Percentiles rank a stretch among this genome's conserved stretches.
These are phyloP conservation scores for Geranium rotundifolium DNA, from an alignment of 345 rosid species.

Conservation along the genomic window DNA sequence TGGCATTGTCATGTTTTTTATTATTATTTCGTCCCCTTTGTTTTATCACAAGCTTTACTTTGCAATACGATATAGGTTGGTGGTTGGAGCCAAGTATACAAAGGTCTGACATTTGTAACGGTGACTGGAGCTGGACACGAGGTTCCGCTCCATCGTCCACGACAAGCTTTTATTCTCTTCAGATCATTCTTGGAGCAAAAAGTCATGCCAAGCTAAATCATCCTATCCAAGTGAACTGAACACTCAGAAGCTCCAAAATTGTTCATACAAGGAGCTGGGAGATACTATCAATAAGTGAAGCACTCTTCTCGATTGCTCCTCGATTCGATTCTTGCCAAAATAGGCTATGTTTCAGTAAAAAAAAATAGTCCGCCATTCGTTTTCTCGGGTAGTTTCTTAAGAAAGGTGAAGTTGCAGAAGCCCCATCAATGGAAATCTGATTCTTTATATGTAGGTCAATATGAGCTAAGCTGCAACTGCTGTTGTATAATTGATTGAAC, in stretches of 20 bases:
- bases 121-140: conserved; percentile 95
- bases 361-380: background rate
- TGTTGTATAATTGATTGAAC: too few species aligned
- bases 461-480: too few species aligned
- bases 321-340: background rate
- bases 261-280: background rate
- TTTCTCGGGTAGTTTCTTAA: background rate
- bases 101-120: conserved; percentile 72
- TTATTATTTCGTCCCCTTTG: too few species aligned
- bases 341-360: background rate
- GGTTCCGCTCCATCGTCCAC: conserved; percentile 83
- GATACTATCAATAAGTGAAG: background rate
- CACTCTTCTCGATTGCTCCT: background rate
- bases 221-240: background rate
- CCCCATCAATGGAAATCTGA: background rate
- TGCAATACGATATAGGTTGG: conserved; percentile 43
- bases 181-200: conserved; percentile 67
- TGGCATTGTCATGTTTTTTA: too few species aligned
- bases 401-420: background rate
- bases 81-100: conserved; percentile 92
- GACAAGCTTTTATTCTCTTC: conserved; percentile 81
- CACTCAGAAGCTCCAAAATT: background rate
- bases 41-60: too few species aligned
- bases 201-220: conserved; percentile 43
- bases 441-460: too few species aligned